phyloP scores from a whole-genome alignment of 352 stramenopile genomes.

The Phytophthora cryptogea region DNA sequence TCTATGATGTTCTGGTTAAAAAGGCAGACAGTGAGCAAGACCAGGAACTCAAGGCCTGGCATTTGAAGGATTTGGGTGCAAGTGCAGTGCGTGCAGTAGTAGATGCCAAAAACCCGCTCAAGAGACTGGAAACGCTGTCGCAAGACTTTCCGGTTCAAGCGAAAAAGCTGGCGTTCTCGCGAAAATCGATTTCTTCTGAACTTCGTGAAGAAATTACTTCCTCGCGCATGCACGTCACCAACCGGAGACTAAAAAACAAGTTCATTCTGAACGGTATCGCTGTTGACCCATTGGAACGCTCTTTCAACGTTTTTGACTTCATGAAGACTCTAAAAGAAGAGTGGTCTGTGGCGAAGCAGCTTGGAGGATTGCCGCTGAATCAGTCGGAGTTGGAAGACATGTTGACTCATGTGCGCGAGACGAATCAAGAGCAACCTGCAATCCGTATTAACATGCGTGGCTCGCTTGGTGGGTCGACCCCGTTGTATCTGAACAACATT shows the following conservation, averaged over 20 bases:
- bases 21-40: slow-evolving; percentile 45
- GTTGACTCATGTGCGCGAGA: slow-evolving; percentile 60
- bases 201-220: slow-evolving; percentile 50
- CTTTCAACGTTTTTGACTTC: slow-evolving; percentile 94
- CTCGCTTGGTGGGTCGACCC: slow-evolving; percentile 53
- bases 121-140: slow-evolving; percentile 75
- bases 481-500: slow-evolving; percentile 85
- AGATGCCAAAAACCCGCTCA: slow-evolving; percentile 75
- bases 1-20: slow-evolving; percentile 56
- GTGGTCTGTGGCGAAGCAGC: slow-evolving; percentile 74
- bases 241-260: slow-evolving; percentile 53
- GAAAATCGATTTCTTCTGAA: slow-evolving; percentile 54
- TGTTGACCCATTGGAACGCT: slow-evolving; percentile 77
- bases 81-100: slow-evolving; percentile 77
- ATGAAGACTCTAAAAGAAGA: slow-evolving; percentile 81
- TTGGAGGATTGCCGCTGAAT: slow-evolving; percentile 52
- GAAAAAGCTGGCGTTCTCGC: slow-evolving; percentile 72
- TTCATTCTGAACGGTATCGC: slow-evolving; percentile 90
- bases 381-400: slow-evolving; percentile 57
- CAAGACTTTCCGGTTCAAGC: slow-evolving; percentile 91
- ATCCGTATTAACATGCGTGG: slow-evolving; percentile 76
- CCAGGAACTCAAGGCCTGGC: slow-evolving; percentile 78
- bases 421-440: slow-evolving; percentile 44
- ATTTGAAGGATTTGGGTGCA: slow-evolving; percentile 89
- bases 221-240: slow-evolving; percentile 37